Percentiles rank a stretch among this genome's conserved stretches.
Conservation (phyloP, 805 yeast genomes). For the Wickerhamomyces alni region DNA sequence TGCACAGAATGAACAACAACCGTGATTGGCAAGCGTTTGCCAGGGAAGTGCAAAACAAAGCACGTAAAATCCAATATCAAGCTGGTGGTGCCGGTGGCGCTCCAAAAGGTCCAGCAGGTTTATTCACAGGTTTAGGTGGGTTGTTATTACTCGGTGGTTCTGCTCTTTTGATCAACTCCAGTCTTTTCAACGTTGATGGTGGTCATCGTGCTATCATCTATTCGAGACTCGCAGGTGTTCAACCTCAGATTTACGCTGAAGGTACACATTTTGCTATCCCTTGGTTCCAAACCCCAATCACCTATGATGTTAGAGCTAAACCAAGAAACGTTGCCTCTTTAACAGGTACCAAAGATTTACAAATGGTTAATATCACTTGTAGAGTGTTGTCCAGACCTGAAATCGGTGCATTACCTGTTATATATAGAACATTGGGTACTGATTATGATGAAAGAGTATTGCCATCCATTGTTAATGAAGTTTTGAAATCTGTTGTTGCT, state of each 20-base stretch:
- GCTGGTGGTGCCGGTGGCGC: constrained; percentile 32
- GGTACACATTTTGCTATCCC: constrained; percentile 95
- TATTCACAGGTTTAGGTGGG: constrained; percentile 62
- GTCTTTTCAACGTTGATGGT: constrained; percentile 89
- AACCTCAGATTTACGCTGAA: constrained; percentile 76
- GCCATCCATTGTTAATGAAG: constrained; percentile 98
- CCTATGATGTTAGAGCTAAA: constrained; percentile 93
- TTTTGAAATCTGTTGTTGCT: constrained; percentile 92
- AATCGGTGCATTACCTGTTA: constrained; percentile 67
- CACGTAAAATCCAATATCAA: constrained; percentile 33
- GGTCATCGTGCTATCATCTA: constrained; percentile 97
- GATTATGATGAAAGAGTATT: constrained; percentile 96
- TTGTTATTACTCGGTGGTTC: constrained; percentile 53
- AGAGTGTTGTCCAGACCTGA: constrained; percentile 92
- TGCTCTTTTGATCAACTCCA: constrained; percentile 43
- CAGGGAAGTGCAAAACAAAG: constrained; percentile 40
- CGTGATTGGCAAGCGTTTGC: constrained; percentile 50
- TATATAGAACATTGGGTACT: constrained; percentile 86
- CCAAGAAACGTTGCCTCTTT: constrained; percentile 94
- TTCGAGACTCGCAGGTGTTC: constrained; percentile 81
- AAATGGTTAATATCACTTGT: constrained; percentile 99
- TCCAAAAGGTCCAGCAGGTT: constrained; percentile 38
- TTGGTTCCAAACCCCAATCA: constrained; percentile 88
- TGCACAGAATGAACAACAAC: constrained; percentile 21
- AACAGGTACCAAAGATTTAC: constrained; percentile 97